Percentiles rank a stretch among this genome's conserved stretches.
phyloP scores from a whole-genome alignment of 441 rosid genomes.

The Bruguiera hainesii region DNA sequence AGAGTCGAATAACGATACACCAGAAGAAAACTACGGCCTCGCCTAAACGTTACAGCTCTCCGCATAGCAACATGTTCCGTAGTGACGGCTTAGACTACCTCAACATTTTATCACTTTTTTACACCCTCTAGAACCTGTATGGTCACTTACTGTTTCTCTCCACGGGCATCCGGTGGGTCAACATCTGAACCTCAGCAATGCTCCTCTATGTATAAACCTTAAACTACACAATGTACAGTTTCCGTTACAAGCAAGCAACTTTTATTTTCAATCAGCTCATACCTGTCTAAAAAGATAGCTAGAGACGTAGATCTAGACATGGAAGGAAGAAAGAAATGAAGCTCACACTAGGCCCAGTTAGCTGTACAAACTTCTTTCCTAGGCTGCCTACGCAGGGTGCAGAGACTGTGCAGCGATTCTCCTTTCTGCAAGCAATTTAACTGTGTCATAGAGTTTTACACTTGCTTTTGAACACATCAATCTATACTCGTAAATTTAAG shows the following conservation, averaged over 20 bases:
- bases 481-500: not conserved
- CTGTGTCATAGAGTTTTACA: not conserved
- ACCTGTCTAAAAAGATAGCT: slow-evolving; percentile 43
- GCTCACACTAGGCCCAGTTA: slow-evolving; percentile 63
- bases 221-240: slow-evolving; percentile 82
- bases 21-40: slow-evolving; percentile 28
- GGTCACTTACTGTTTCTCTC: slow-evolving; percentile 28
- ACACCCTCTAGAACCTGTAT: slow-evolving; percentile 39
- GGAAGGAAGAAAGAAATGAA: slow-evolving; percentile 27
- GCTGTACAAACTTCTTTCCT: slow-evolving; percentile 70
- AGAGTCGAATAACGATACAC: slow-evolving; percentile 26
- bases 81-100: slow-evolving; percentile 36
- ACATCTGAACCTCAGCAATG: slow-evolving; percentile 42
- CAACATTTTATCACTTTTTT: slow-evolving; percentile 28
- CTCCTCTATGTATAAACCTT: slow-evolving; percentile 47
- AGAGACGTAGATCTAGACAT: slow-evolving; percentile 34
- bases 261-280: slow-evolving; percentile 46
- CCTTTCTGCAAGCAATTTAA: slow-evolving; percentile 63
- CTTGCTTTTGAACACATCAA: not conserved
- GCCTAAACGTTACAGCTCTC: slow-evolving; percentile 48
- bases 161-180: slow-evolving; percentile 29
- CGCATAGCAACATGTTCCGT: slow-evolving; percentile 44
- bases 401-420: slow-evolving; percentile 71
- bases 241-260: slow-evolving; percentile 48
- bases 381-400: slow-evolving; percentile 44